Evolutionary conservation across 257 asterid genomes (phyloP).

Genomic region (Voacanga thouarsii): DNA sequence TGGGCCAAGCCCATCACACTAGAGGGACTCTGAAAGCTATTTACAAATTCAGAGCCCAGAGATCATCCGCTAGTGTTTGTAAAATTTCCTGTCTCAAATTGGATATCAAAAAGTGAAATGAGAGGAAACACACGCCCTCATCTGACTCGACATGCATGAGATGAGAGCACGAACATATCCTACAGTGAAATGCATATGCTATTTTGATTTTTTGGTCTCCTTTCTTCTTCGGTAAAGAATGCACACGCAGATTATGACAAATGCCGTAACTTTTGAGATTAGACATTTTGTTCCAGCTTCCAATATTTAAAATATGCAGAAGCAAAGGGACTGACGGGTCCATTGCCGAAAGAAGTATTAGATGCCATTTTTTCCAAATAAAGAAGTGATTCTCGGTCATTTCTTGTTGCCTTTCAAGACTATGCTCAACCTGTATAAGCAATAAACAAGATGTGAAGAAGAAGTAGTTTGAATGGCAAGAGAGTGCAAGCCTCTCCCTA

Average conservation of each 20-base stretch:
- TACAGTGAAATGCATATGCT: neutral
- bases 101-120: too few relatives aligned
- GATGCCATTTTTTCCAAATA: conserved; percentile 20
- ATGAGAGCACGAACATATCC: neutral
- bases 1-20: too few relatives aligned
- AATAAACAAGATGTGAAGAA: neutral
- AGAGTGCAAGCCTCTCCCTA: neutral
- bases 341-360: conserved; percentile 19
- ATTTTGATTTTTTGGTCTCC: neutral
- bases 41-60: neutral
- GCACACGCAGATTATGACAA: neutral
- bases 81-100: too few relatives aligned
- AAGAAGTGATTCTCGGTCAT: conserved; percentile 8
- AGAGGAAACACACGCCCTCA: neutral
- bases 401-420: neutral
- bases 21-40: too few relatives aligned
- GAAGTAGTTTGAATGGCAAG: neutral
- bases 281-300: conserved; percentile 22
- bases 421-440: conserved; percentile 6
- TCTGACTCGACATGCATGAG: neutral
- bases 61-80: neutral
- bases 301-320: conserved; percentile 1
- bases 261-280: conserved; percentile 4
- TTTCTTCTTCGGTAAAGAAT: too few relatives aligned
- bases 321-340: neutral